phyloP scores from a whole-genome alignment of 495 filamentous ascomycete genomes.

The Hypoxylon lenormandii region DNA sequence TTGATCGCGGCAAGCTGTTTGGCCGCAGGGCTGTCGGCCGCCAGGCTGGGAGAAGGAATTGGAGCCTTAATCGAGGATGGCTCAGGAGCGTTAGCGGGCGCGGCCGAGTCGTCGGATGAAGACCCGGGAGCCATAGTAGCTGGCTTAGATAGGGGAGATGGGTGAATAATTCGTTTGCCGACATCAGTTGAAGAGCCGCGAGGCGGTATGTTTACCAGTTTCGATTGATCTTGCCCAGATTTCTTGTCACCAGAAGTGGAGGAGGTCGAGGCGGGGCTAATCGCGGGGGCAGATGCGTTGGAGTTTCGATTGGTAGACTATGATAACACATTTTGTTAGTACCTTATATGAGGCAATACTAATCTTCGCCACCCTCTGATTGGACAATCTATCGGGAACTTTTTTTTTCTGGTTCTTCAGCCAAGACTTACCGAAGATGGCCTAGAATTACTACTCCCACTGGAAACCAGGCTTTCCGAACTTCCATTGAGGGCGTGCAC shows the following conservation, averaged over 20 bases:
- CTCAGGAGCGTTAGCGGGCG: slow-evolving; percentile 50
- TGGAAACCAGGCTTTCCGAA: slow-evolving; percentile 60
- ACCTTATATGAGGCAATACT: slow-evolving; percentile 34
- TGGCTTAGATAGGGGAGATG: slow-evolving; percentile 90
- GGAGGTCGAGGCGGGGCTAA: slow-evolving; percentile 62
- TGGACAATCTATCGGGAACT: slow-evolving; percentile 50
- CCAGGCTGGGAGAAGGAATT: slow-evolving; percentile 41
- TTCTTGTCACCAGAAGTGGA: slow-evolving; percentile 55
- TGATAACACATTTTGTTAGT: slow-evolving; percentile 53
- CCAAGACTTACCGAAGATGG: slow-evolving; percentile 61
- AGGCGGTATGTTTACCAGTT: slow-evolving; percentile 72
- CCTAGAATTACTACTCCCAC: slow-evolving; percentile 58
- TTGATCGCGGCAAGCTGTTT: slow-evolving; percentile 83
- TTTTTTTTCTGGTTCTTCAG: slow-evolving; percentile 9
- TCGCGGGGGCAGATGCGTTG: slow-evolving; percentile 58
- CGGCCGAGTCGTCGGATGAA: slow-evolving; percentile 50
- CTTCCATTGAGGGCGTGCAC: slow-evolving; percentile 54
- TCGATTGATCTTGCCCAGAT: slow-evolving; percentile 65
- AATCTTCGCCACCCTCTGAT: slow-evolving; percentile 50
- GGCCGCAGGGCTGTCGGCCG: slow-evolving; percentile 74
- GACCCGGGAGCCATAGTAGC: slow-evolving; percentile 68
- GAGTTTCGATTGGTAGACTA: slow-evolving; percentile 64
- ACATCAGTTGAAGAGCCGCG: slow-evolving; percentile 76
- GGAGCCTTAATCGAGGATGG: slow-evolving; percentile 53
- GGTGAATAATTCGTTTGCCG: slow-evolving; percentile 76